Conservation (phyloP, 345 rosid genomes). For the Nasturtium officinale region DNA sequence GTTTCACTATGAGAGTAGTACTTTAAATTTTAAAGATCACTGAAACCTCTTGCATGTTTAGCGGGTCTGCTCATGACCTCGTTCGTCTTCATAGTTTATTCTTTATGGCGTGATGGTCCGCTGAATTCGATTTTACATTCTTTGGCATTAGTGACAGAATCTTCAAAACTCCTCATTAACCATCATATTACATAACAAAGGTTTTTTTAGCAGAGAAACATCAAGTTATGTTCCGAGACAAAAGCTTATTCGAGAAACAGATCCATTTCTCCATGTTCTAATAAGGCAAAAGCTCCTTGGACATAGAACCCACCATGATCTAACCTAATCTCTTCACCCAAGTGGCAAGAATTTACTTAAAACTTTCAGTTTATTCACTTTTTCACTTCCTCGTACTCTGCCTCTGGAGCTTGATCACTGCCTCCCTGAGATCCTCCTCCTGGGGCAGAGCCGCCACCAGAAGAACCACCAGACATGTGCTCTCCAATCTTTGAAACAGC, state of each 20-base stretch:
- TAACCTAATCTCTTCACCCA: slow-evolving; percentile 30
- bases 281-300: slow-evolving; percentile 7
- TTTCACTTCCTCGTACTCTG: slow-evolving; percentile 84
- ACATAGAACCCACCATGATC: slow-evolving; percentile 19
- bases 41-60: neutral
- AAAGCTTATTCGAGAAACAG: slow-evolving; percentile 30
- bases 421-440: slow-evolving; percentile 74
- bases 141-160: neutral
- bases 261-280: slow-evolving; percentile 9
- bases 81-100: neutral
- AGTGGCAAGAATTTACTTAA: slow-evolving; percentile 20
- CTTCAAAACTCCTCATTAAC: neutral
- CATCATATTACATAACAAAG: slow-evolving; percentile 16
- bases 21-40: neutral
- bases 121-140: neutral
- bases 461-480: slow-evolving; percentile 68
- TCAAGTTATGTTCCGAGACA: slow-evolving; percentile 10
- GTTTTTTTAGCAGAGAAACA: neutral
- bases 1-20: slow-evolving; percentile 3
- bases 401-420: slow-evolving; percentile 74
- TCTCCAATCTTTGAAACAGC: slow-evolving; percentile 88
- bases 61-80: neutral
- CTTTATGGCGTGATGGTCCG: neutral
- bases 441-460: slow-evolving; percentile 52
- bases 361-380: slow-evolving; percentile 45